Evolutionary conservation across 2,329 filamentous ascomycete genomes (phyloP), one percentile per base, ranked within the genome.

Genomic region (Akanthomyces uredinophilus): DNA sequence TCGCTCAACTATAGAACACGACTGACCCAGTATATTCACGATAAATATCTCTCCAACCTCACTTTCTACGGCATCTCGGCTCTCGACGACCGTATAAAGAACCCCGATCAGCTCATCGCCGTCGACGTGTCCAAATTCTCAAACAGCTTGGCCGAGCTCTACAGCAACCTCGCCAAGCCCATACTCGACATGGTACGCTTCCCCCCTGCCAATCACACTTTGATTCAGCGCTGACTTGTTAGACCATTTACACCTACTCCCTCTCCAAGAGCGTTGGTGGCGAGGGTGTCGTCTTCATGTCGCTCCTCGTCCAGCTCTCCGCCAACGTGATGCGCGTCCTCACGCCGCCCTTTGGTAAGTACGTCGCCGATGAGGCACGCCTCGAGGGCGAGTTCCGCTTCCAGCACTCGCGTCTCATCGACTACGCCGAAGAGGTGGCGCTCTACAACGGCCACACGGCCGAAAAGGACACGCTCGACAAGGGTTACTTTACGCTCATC

Each of bases 401-500:
- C 77, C 90, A 96, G 71, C 95, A 99, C 77, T 95, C 92, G 2
- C 84, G 95, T 59, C 81, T 99, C 51, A 98, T 99, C 70, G 94
- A 99, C 74, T 94, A 97, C 73, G 92, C 90, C 71, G 95, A 99
- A 73, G 95, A 99, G 74, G 86, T 99, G 5, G 95, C 95, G 1
- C 80, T 99, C 10, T 98, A 97, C 71, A 85, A 87, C 52, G 95
- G 95, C 27, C 93, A 98, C 69, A 89, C 94, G 69, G 92, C 90
- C 13, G 95, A 99, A 75, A 98, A 98, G 74, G 92, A 98, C 73
- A 96, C 90, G 0, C 81, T 99, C 59, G 95, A 99, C 76, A 98
- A 98, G 78, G 94, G 95, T 18, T 99, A 99, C 76, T 99, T 99
- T 72, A 99, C 95, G 2, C 82, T 99, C 43, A 99, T 99, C 79